phyloP scores from a whole-genome alignment of 352 stramenopile species.

The Phytophthora syringae region DNA sequence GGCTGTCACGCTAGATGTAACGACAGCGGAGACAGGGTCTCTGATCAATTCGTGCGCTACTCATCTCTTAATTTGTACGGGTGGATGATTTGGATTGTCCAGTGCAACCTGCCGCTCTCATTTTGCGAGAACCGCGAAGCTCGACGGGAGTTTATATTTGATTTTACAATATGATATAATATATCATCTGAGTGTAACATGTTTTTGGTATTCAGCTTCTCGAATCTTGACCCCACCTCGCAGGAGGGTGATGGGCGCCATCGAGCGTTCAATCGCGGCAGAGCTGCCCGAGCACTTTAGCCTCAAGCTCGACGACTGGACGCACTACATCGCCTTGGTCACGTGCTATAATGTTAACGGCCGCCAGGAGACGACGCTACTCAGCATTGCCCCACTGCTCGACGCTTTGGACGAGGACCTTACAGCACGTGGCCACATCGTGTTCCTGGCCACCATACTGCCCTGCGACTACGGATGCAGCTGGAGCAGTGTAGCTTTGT shows the following conservation, averaged over 20 bases:
- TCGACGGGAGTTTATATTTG: not conserved
- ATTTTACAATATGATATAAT: not conserved
- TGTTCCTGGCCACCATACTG: slow-evolving; percentile 5
- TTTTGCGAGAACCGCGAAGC: slow-evolving; percentile 2
- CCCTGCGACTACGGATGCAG: not conserved
- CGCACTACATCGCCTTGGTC: not conserved
- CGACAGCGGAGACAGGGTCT: not conserved
- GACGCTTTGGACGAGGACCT: not conserved
- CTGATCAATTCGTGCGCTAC: not conserved
- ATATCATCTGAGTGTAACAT: no score
- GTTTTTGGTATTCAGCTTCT: slow-evolving; percentile 5
- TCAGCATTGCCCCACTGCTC: slow-evolving; percentile 1
- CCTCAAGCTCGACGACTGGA: slow-evolving; percentile 9
- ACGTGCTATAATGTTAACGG: no score
- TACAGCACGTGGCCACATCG: not conserved
- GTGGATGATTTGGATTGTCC: slow-evolving; percentile 4
- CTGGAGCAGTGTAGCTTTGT: slow-evolving; percentile 5
- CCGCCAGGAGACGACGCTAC: not conserved
- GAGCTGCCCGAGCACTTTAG: not conserved
- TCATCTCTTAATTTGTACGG: not conserved
- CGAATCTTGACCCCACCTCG: not conserved
- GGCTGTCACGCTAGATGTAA: slow-evolving; percentile 1
- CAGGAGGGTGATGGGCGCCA: slow-evolving; percentile 1
- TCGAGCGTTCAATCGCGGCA: slow-evolving; percentile 14
- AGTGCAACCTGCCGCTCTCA: slow-evolving; percentile 5